Conservation (phyloP, 2,329 filamentous ascomycete species). For the Hypoxylon sp. region DNA sequence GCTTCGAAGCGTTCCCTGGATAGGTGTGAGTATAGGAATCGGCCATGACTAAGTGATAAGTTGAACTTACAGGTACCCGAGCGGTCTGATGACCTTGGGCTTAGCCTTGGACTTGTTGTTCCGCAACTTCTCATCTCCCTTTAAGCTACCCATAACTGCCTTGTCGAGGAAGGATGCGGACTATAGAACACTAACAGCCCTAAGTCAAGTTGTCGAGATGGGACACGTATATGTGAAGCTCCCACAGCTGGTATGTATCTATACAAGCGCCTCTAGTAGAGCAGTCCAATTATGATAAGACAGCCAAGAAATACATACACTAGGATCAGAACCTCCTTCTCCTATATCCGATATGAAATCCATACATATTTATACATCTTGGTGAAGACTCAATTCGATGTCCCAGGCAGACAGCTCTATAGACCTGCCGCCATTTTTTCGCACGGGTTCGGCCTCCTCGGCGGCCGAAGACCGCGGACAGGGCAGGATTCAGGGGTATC, state of each 20-base stretch:
- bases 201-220: background rate
- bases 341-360: no score
- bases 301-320: background rate
- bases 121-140: background rate
- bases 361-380: background rate
- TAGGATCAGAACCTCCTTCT: background rate
- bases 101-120: slow-evolving; percentile 16
- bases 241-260: background rate
- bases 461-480: slow-evolving; percentile 18
- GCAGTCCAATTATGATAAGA: background rate
- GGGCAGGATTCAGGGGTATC: background rate
- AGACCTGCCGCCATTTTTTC: background rate
- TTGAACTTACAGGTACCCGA: slow-evolving; percentile 29
- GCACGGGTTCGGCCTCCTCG: slow-evolving; percentile 19
- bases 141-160: slow-evolving; percentile 10
- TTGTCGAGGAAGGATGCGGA: background rate
- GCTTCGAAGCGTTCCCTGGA: slow-evolving; percentile 35
- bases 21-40: background rate
- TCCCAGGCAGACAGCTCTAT: background rate
- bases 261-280: background rate
- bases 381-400: background rate
- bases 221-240: background rate
- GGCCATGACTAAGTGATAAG: background rate
- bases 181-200: background rate
- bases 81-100: slow-evolving; percentile 28